Evolutionary conservation across 129 eudicot species (phyloP), one percentile per base, ranked within the genome.

Genomic region (Tagetes patula): DNA sequence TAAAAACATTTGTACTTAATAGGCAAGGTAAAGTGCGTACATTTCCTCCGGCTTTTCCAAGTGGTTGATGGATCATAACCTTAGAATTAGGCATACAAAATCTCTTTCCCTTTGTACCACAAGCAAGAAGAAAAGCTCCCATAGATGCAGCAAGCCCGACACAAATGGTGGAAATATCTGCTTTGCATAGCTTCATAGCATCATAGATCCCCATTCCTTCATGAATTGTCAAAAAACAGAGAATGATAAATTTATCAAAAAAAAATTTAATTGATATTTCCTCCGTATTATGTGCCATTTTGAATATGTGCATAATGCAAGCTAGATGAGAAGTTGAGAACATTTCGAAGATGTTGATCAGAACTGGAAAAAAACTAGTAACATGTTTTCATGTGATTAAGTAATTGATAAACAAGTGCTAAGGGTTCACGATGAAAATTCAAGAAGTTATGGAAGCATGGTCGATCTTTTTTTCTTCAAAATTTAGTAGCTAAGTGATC

Each of bases 121-220:
- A 33, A 65, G 99, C 99, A 68, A 95, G 96, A 68, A 95, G 83
- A 75, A 95, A 95, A 14, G 99, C 99, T 48, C 97, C 99, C 99
- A 95, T 95, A 33, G 99, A 90, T 80, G 97, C 97, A 50, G 99
- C 99, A 13, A 95, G 75, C 31, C 99, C 99, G 69, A 90, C 67
- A 69, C 96, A 88, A 56, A 86, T 84, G 30, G 99, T 95, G 43
- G 99, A 95, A 62, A 95, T 80, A 82, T 95, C 99, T 9, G 99
- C 97, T 82, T 90, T 88, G 86, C 97, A 90, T 79, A 85, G 48
- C 82, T 90, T 95, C 96, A 95, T 95, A 38, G 97, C 96, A 82
- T 95, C 99, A 50, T 95, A 90, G 55, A 95, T 95, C 61, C 96
- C 97, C 97, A 95, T 83, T 62, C 96, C 99, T 95, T 73, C 70